A percentile compares a stretch with the other conserved stretches of the same genome.
Conservation (phyloP, 2,329 filamentous ascomycete genomes). For the Aspergillus puulaauensis region DNA sequence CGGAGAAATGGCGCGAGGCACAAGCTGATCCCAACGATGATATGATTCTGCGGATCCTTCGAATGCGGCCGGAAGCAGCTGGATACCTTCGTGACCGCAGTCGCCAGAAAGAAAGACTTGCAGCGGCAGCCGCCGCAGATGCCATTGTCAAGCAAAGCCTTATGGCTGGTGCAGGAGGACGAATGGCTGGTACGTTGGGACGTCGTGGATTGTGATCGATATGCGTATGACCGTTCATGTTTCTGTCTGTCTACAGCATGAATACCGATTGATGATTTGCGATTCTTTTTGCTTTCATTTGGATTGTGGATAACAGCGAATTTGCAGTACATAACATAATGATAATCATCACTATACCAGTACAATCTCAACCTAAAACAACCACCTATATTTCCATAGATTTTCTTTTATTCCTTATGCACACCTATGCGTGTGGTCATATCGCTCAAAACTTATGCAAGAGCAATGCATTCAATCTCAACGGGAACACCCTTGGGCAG, state of each 20-base stretch:
- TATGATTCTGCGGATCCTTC: slow-evolving; percentile 91
- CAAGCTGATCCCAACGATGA: slow-evolving; percentile 97
- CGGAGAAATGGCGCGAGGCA: slow-evolving; percentile 91
- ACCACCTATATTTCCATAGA: neutral
- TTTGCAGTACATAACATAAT: slow-evolving; percentile 1
- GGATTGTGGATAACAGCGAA: slow-evolving; percentile 2
- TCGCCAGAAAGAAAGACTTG: slow-evolving; percentile 89
- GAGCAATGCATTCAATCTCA: slow-evolving; percentile 65
- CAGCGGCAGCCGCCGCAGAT: slow-evolving; percentile 85
- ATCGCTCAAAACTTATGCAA: slow-evolving; percentile 37
- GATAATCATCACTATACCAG: neutral
- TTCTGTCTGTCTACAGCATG: slow-evolving; percentile 2
- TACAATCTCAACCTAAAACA: neutral
- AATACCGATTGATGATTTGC: slow-evolving; percentile 6
- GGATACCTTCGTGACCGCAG: slow-evolving; percentile 86
- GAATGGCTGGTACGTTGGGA: slow-evolving; percentile 50
- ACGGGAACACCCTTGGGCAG: slow-evolving; percentile 64
- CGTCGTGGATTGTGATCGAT: slow-evolving; percentile 24
- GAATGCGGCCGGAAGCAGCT: slow-evolving; percentile 90
- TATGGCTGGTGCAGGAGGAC: slow-evolving; percentile 55
- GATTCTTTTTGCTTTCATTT: neutral
- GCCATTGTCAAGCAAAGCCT: slow-evolving; percentile 94
- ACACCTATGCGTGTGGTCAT: neutral
- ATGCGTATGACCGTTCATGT: slow-evolving; percentile 5
- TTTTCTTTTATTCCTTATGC: neutral